A percentile compares a stretch with the other conserved stretches of the same genome.
These are phyloP conservation scores for Leonotis leonurus DNA, from an alignment of 257 asterid genomes.

Conservation along the genomic window DNA sequence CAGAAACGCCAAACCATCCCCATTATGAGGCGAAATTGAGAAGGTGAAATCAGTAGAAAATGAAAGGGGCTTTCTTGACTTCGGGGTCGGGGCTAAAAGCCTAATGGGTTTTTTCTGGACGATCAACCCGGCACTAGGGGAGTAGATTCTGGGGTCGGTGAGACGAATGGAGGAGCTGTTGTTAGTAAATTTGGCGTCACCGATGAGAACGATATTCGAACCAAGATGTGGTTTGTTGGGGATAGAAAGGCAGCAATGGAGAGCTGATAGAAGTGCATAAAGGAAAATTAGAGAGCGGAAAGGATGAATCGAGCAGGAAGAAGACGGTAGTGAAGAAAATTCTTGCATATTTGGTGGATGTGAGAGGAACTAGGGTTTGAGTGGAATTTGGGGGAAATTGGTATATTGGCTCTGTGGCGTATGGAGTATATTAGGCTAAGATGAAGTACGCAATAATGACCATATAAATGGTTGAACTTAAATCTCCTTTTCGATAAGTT, in stretches of 20 bases:
- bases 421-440: too few relatives aligned
- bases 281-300: constrained; percentile 20
- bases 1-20: constrained; percentile 59
- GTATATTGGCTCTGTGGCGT: background rate
- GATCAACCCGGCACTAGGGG: constrained; percentile 54
- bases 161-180: constrained; percentile 37
- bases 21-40: constrained; percentile 52
- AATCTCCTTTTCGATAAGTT: too few relatives aligned
- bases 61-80: constrained; percentile 36
- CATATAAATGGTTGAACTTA: too few relatives aligned
- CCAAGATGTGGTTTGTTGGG: constrained; percentile 38
- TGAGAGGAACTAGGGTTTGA: constrained; percentile 24
- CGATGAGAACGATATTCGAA: constrained; percentile 38
- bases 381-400: constrained; percentile 19
- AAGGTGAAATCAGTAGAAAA: constrained; percentile 72
- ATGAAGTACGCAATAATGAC: too few relatives aligned
- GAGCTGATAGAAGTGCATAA: constrained; percentile 16
- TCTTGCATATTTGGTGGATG: constrained; percentile 11
- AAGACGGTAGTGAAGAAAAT: background rate
- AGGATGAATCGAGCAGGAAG: constrained; percentile 9
- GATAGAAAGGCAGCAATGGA: constrained; percentile 34
- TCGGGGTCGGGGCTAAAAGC: constrained; percentile 25
- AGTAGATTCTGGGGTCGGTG: constrained; percentile 37
- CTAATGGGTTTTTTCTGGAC: constrained; percentile 49
- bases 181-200: constrained; percentile 46